Conservation (phyloP, 306 rosid species). For the Vigna reflexopilosa region DNA sequence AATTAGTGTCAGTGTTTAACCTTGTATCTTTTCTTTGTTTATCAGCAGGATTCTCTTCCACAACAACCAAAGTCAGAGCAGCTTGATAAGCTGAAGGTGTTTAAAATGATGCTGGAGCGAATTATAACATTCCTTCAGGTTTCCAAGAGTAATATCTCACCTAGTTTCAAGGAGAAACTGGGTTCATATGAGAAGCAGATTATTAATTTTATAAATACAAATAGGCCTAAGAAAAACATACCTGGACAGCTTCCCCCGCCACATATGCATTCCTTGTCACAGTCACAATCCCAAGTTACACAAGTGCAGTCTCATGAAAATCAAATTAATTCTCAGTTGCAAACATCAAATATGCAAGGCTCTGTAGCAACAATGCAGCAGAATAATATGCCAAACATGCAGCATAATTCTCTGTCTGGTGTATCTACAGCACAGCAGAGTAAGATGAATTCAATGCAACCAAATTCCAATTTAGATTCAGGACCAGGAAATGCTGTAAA, state of each 20-base stretch:
- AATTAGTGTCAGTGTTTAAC: constrained; percentile 29
- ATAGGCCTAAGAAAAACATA: constrained; percentile 68
- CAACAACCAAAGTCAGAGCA: constrained; percentile 73
- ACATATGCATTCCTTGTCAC: constrained; percentile 75
- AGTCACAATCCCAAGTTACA: constrained; percentile 70
- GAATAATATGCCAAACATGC: constrained; percentile 64
- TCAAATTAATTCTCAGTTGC: constrained; percentile 84
- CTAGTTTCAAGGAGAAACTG: constrained; percentile 64
- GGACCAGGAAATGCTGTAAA: constrained; percentile 73
- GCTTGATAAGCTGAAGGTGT: constrained; percentile 68
- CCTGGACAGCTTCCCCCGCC: constrained; percentile 76
- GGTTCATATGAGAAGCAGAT: constrained; percentile 75
- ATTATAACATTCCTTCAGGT: constrained; percentile 63
- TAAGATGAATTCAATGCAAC: constrained; percentile 72
- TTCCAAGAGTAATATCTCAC: constrained; percentile 54
- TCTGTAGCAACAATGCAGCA: constrained; percentile 67
- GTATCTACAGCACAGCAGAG: constrained; percentile 62
- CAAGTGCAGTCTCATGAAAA: constrained; percentile 81
- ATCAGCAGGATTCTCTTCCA: constrained; percentile 74
- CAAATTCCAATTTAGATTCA: constrained; percentile 66
- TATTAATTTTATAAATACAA: constrained; percentile 59
- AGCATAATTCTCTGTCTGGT: constrained; percentile 76
- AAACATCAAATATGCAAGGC: constrained; percentile 68
- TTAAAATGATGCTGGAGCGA: constrained; percentile 82
- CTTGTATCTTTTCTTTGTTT: constrained; percentile 43